These are phyloP conservation scores for Fusarium chuoi DNA, from an alignment of 2,329 filamentous ascomycete species.

Conservation along the genomic window DNA sequence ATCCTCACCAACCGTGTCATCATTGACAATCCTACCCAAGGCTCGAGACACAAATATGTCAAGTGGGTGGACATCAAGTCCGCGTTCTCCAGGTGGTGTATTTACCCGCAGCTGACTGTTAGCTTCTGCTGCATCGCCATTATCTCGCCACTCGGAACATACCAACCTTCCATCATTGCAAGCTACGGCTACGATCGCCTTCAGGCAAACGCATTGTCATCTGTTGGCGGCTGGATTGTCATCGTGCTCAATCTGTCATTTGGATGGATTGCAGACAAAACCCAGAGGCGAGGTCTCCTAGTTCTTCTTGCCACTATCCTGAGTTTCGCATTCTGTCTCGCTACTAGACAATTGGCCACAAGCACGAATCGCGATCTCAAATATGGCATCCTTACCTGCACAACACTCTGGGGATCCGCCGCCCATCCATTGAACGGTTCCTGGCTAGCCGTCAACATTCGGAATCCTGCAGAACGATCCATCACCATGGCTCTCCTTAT, in stretches of 20 bases:
- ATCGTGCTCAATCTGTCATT: not conserved
- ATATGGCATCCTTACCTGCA: not conserved
- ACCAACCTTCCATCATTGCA: conserved; percentile 8
- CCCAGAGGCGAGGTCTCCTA: not conserved
- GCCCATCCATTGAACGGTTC: not conserved
- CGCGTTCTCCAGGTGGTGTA: conserved; percentile 9
- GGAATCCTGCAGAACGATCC: not conserved
- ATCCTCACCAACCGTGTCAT: not conserved
- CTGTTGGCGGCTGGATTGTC: not conserved
- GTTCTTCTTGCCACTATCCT: not conserved
- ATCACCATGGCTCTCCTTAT: not conserved
- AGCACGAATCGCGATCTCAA: conserved; percentile 2
- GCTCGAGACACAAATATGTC: not conserved
- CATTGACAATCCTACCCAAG: not conserved
- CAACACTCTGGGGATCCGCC: not conserved
- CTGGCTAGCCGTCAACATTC: not conserved
- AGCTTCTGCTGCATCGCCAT: conserved; percentile 20
- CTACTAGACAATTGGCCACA: not conserved
- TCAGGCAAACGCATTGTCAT: not conserved
- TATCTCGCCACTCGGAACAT: conserved; percentile 15
- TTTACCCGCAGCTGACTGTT: conserved; percentile 13
- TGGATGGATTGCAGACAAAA: not conserved
- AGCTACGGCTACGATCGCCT: conserved; percentile 6
- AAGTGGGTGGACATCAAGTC: conserved; percentile 7
- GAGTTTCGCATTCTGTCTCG: not conserved